Evolutionary conservation across 2,329 filamentous ascomycete genomes (phyloP).

Genomic region (Epichloe uncinata): DNA sequence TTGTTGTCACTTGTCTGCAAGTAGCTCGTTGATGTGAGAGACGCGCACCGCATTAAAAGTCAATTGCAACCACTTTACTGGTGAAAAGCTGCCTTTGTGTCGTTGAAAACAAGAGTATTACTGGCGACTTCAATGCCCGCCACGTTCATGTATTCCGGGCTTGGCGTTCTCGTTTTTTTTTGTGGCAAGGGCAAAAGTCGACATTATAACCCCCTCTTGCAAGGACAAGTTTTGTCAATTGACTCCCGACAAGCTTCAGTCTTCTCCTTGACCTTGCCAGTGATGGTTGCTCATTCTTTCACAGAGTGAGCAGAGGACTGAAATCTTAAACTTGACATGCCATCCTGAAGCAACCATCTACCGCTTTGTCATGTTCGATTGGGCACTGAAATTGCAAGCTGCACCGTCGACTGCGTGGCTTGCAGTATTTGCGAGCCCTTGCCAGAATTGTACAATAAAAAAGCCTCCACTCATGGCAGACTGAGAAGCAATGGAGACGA

Average conservation of each 20-base stretch:
- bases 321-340: no score
- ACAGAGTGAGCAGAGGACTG: neutral
- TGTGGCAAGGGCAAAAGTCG: no score
- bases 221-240: no score
- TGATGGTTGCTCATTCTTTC: neutral
- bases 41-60: no score
- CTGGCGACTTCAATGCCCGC: no score
- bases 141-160: no score
- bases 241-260: no score
- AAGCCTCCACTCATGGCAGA: neutral
- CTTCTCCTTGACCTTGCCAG: neutral
- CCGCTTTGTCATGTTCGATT: neutral
- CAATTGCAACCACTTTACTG: no score
- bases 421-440: neutral
- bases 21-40: conserved; percentile 2
- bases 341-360: neutral
- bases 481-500: neutral
- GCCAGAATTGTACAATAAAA: neutral
- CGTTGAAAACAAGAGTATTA: no score
- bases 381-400: neutral
- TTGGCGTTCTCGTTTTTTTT: no score
- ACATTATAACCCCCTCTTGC: no score
- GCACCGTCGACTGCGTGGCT: neutral
- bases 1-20: conserved; percentile 5
- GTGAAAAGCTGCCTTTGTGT: no score